Percentiles rank a stretch among this genome's conserved stretches.
Conservation (phyloP, 2,329 filamentous ascomycete species). For the Waltergamsia citrina region DNA sequence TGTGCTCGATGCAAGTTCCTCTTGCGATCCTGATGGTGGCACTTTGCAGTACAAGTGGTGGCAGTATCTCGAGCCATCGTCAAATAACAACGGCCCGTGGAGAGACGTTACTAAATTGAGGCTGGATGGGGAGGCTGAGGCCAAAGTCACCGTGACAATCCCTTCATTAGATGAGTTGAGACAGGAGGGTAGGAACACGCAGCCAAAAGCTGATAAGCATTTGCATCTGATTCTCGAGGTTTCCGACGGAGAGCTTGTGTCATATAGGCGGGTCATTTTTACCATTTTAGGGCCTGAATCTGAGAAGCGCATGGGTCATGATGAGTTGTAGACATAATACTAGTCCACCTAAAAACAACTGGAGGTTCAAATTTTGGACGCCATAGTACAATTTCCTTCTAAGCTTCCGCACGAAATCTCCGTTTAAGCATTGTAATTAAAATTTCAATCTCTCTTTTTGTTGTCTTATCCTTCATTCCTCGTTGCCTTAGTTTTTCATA, state of each 20-base stretch:
- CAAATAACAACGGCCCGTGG: constrained; percentile 30
- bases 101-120: constrained; percentile 25
- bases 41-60: constrained; percentile 37
- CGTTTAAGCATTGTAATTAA: no score
- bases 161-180: constrained; percentile 28
- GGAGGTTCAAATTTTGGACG: no score
- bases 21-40: constrained; percentile 33
- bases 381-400: no score
- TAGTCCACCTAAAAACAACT: no score
- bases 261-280: no score
- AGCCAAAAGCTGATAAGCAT: constrained; percentile 28
- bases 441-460: no score
- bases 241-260: constrained; percentile 30
- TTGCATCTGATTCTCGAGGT: constrained; percentile 42
- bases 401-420: no score
- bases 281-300: no score
- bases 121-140: constrained; percentile 10
- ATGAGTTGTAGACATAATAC: no score
- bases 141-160: constrained; percentile 22
- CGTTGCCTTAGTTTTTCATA: no score
- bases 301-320: no score
- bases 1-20: constrained; percentile 31
- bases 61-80: constrained; percentile 30
- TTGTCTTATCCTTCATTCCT: no score
- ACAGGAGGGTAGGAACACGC: constrained; percentile 22